Evolutionary conservation across 139 green algal species (phyloP).

Genomic region (Zygnema cylindricum): DNA sequence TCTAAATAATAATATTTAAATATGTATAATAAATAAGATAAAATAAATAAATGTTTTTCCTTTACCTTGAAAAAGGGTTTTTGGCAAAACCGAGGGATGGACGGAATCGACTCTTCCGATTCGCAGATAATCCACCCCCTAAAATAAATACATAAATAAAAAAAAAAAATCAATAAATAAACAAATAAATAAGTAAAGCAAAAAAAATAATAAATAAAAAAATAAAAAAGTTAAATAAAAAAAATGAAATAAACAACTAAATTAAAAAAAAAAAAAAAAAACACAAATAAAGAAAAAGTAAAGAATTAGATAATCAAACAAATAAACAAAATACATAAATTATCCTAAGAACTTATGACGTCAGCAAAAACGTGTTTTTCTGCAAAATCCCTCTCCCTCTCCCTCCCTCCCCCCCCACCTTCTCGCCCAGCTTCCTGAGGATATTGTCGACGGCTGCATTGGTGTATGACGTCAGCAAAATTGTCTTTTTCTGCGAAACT

Average conservation of each 20-base stretch:
- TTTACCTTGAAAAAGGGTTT: background rate
- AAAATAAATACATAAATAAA: too few relatives aligned
- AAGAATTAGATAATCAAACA: too few relatives aligned
- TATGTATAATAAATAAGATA: background rate
- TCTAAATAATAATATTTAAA: background rate
- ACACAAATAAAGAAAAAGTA: too few relatives aligned
- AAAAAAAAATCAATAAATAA: too few relatives aligned
- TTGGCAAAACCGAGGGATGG: constrained; percentile 24
- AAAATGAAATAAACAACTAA: too few relatives aligned
- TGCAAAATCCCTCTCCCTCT: background rate
- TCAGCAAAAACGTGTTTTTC: background rate
- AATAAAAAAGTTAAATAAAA: too few relatives aligned
- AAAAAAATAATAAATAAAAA: too few relatives aligned
- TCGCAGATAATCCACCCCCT: constrained; percentile 53
- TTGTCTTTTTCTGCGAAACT: constrained; percentile 40
- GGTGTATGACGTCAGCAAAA: constrained; percentile 94
- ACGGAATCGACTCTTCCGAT: constrained; percentile 38
- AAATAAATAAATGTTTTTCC: background rate
- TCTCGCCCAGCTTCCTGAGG: constrained; percentile 70
- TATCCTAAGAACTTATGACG: background rate
- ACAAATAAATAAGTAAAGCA: too few relatives aligned
- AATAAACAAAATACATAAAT: background rate
- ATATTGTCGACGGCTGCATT: constrained; percentile 98
- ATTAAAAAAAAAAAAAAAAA: too few relatives aligned
- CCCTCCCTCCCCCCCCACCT: background rate